These are phyloP conservation scores for Neurospora tetrasperma DNA, from an alignment of 495 filamentous ascomycete species.

Conservation along the genomic window DNA sequence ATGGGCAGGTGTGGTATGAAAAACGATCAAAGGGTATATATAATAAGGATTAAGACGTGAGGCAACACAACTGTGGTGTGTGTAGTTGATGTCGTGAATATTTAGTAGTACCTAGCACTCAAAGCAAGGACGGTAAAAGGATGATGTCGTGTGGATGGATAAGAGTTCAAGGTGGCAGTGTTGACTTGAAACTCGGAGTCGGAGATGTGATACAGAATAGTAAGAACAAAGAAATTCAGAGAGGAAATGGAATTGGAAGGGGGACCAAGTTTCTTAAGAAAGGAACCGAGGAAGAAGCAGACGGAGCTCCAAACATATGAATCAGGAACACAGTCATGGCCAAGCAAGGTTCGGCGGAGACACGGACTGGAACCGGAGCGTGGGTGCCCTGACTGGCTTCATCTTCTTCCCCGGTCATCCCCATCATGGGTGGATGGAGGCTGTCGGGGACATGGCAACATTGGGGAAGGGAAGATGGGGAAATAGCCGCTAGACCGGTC, in stretches of 20 bases:
- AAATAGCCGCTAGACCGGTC: slow-evolving; percentile 3
- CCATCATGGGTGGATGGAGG: not conserved
- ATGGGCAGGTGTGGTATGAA: slow-evolving; percentile 16
- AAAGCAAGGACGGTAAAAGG: not conserved
- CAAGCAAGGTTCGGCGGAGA: not conserved
- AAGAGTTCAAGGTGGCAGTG: not conserved
- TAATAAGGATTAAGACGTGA: not conserved
- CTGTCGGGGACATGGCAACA: not conserved
- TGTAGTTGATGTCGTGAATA: not conserved
- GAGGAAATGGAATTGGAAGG: not conserved
- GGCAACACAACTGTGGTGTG: not conserved
- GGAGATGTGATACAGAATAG: not conserved
- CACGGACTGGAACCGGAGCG: not conserved
- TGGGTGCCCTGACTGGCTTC: not conserved
- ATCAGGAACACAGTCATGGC: not conserved
- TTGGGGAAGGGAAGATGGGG: not conserved
- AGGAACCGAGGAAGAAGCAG: not conserved
- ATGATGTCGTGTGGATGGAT: not conserved
- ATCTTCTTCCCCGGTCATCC: not conserved
- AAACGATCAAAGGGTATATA: not conserved
- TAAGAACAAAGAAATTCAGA: not conserved
- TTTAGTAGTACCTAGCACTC: not conserved
- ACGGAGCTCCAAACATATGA: not conserved
- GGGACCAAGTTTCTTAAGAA: not conserved
- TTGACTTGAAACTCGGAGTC: slow-evolving; percentile 1